A percentile compares a stretch with the other conserved stretches of the same genome.
Evolutionary conservation across 2,329 filamentous ascomycete genomes (phyloP).

Genomic region (Penicillium sclerotiorum): DNA sequence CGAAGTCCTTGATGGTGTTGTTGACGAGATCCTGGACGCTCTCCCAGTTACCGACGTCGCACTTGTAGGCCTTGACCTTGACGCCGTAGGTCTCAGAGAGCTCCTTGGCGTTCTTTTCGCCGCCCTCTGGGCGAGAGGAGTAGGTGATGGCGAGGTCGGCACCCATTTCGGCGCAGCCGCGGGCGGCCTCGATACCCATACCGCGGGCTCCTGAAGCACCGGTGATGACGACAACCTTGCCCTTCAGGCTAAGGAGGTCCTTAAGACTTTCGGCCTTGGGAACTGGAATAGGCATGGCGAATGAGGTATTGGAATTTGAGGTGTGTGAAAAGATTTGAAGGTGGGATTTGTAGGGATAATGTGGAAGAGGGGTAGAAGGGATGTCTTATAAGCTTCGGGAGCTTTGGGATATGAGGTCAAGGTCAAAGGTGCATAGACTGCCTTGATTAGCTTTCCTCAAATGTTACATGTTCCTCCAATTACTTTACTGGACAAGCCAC

Average conservation of each 20-base stretch:
- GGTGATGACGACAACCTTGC: slow-evolving; percentile 42
- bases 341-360: neutral
- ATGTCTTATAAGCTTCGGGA: neutral
- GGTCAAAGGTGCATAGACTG: neutral
- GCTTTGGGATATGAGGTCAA: slow-evolving; percentile 1
- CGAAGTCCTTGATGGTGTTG: slow-evolving; percentile 68
- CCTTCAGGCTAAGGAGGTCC: slow-evolving; percentile 50
- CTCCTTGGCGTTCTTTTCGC: slow-evolving; percentile 67
- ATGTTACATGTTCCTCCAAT: no score
- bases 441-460: slow-evolving; percentile 3
- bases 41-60: slow-evolving; percentile 60
- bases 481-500: no score
- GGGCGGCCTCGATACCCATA: slow-evolving; percentile 69
- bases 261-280: slow-evolving; percentile 38
- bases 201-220: slow-evolving; percentile 63
- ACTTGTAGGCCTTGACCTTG: slow-evolving; percentile 70
- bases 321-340: neutral
- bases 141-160: slow-evolving; percentile 70
- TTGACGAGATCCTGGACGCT: slow-evolving; percentile 60
- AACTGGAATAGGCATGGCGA: slow-evolving; percentile 43
- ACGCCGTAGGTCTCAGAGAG: slow-evolving; percentile 62
- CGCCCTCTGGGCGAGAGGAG: slow-evolving; percentile 62
- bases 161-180: slow-evolving; percentile 66
- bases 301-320: neutral
- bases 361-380: neutral